phyloP scores from a whole-genome alignment of 495 filamentous ascomycete genomes.

The Barbatosphaeria neglecta region DNA sequence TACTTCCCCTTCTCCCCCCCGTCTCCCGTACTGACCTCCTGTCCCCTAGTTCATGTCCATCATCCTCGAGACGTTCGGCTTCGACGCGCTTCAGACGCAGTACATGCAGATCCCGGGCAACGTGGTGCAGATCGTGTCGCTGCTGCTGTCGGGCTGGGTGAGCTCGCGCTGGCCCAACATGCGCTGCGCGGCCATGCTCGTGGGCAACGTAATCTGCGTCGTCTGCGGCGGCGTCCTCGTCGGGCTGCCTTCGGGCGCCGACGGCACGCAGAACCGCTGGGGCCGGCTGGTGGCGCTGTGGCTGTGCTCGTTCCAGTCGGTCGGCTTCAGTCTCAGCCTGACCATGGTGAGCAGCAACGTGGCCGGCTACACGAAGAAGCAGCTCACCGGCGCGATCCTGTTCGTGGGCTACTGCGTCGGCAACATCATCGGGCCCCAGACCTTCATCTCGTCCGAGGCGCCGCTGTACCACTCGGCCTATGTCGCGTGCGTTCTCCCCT shows the following conservation, averaged over 20 bases:
- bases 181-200: conserved; percentile 27
- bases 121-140: conserved; percentile 26
- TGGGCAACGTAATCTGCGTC: conserved; percentile 28
- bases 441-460: conserved; percentile 39
- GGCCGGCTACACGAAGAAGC: conserved; percentile 46
- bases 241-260: conserved; percentile 6
- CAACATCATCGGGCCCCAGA: conserved; percentile 44
- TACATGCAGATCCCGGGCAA: conserved; percentile 38
- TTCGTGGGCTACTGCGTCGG: conserved; percentile 46
- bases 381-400: conserved; percentile 37
- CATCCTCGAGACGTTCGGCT: conserved; percentile 40
- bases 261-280: conserved; percentile 37
- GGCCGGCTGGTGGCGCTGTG: conserved; percentile 40
- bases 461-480: conserved; percentile 45
- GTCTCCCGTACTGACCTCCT: neutral
- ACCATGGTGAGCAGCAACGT: conserved; percentile 34
- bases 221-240: conserved; percentile 23
- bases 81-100: conserved; percentile 42
- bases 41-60: conserved; percentile 25
- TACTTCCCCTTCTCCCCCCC: too few relatives aligned
- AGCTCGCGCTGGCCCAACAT: conserved; percentile 26
- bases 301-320: conserved; percentile 23
- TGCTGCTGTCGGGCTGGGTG: conserved; percentile 24
- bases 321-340: conserved; percentile 32
- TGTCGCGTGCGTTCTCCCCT: conserved; percentile 24